These are phyloP conservation scores for Lepidium aucheri DNA, from an alignment of 345 rosid species.

Conservation along the genomic window DNA sequence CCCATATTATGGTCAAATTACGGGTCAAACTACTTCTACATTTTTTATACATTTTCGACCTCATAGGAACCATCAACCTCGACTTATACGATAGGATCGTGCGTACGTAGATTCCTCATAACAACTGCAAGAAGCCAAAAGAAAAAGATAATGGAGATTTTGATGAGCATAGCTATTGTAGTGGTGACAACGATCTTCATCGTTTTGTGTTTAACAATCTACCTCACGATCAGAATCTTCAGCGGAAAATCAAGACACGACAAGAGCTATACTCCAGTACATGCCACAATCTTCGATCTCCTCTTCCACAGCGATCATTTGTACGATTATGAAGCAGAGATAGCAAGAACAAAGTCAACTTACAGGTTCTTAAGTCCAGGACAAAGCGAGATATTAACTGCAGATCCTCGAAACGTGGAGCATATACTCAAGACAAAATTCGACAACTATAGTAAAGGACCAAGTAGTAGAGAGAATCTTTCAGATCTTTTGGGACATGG, in stretches of 20 bases:
- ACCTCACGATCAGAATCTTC: slow-evolving; percentile 27
- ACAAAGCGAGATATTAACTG: slow-evolving; percentile 37
- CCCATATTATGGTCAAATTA: too few relatives aligned
- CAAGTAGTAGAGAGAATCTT: slow-evolving; percentile 7
- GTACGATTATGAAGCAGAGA: slow-evolving; percentile 48
- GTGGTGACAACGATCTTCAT: slow-evolving; percentile 14
- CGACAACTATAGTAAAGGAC: slow-evolving; percentile 48
- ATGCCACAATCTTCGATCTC: slow-evolving; percentile 42
- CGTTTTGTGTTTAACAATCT: slow-evolving; percentile 10
- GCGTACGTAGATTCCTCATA: too few relatives aligned
- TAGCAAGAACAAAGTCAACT: slow-evolving; percentile 38
- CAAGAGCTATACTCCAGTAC: slow-evolving; percentile 44
- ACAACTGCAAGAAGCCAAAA: neutral
- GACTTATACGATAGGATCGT: too few relatives aligned
- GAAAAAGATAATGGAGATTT: slow-evolving; percentile 12
- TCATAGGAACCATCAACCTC: too few relatives aligned
- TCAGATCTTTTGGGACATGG: slow-evolving; percentile 67
- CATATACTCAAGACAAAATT: slow-evolving; percentile 51
- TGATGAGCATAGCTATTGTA: slow-evolving; percentile 16
- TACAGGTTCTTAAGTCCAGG: slow-evolving; percentile 43
- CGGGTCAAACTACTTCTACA: too few relatives aligned
- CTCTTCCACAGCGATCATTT: slow-evolving; percentile 36
- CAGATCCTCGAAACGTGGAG: slow-evolving; percentile 57
- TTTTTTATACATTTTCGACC: too few relatives aligned
- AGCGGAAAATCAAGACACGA: slow-evolving; percentile 42